A percentile compares a stretch with the other conserved stretches of the same genome.
Conservation (phyloP, 441 rosid species). For the Corymbia citriodora region DNA sequence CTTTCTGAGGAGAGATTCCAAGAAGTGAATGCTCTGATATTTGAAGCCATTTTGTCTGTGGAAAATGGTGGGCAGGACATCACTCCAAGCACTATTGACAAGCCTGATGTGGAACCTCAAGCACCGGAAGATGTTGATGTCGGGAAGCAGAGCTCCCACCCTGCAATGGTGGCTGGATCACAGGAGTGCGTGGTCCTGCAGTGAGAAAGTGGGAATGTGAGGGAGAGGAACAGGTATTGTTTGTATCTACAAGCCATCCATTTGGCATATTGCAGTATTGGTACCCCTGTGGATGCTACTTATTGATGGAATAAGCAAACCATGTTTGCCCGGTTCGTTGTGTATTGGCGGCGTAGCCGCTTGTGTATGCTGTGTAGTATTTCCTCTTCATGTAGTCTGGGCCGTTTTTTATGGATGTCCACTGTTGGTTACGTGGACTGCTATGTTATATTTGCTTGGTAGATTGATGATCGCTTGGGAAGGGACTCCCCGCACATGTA, state of each 20-base stretch:
- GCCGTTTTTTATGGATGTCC: neutral
- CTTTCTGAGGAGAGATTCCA: conserved; percentile 81
- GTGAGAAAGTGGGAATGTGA: conserved; percentile 15
- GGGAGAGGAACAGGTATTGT: neutral
- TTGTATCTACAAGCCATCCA: neutral
- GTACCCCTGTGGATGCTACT: neutral
- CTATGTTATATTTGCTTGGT: neutral
- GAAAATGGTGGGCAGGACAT: conserved; percentile 11
- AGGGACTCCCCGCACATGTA: neutral
- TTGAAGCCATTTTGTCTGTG: conserved; percentile 45
- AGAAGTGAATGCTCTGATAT: conserved; percentile 69
- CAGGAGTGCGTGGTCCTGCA: conserved; percentile 54
- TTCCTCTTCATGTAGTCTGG: neutral
- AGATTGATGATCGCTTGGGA: neutral
- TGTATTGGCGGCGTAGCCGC: neutral
- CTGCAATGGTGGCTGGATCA: conserved; percentile 29
- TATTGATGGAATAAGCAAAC: neutral
- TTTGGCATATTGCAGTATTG: neutral
- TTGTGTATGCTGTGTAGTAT: neutral
- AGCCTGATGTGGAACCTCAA: conserved; percentile 11
- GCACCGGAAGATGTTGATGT: conserved; percentile 10
- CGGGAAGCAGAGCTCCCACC: conserved; percentile 17
- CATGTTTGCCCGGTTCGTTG: neutral
- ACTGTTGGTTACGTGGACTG: neutral
- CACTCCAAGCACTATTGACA: conserved; percentile 10